Base-by-base conservation (phyloP, 78 protist species). In the Dictyostelium intermedium region DNA sequence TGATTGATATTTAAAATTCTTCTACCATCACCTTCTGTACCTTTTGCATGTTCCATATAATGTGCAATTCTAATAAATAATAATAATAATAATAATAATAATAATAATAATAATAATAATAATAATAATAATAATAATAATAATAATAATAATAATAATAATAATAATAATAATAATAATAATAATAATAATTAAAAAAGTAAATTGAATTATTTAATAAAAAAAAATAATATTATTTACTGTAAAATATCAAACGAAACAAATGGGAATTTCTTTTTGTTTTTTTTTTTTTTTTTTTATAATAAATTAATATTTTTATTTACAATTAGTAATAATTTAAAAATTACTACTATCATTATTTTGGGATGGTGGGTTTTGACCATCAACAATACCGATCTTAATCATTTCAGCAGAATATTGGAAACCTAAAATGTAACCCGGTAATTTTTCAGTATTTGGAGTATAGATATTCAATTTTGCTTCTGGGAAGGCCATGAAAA, bases 31-130 rank as follows among this genome's bases (percentile, higher is more conserved):
- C 95, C 91, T 35, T 80, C 66, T 4, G 82, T 60, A 35, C 84
- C 84, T 39, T 83, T 89, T 27, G 95, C 87, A 79, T 79, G 96
- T 78, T 97, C 96, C 96, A 92, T 63, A 92, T 89, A 89, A 60
- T 89, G 82, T 43, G 94, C 94, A 35, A 89, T 77, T 14, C 93
- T 86, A 72, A 35, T n/a, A n/a, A n/a, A n/a, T n/a, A n/a, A n/a
- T n/a, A n/a, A 20, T n/a, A n/a, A n/a, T n/a, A n/a, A n/a, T n/a
- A n/a, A n/a, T n/a, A n/a, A n/a, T n/a, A n/a, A n/a, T n/a, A n/a
- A n/a, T n/a, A n/a, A n/a, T n/a, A n/a, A n/a, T n/a, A n/a, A n/a
- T n/a, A n/a, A n/a, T n/a, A n/a, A n/a, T n/a, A n/a, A n/a, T n/a
- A n/a, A n/a, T n/a, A n/a, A n/a, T n/a, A n/a, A n/a, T n/a, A n/a